Conservation (phyloP, 495 filamentous ascomycete species). For the Trichoderma orchidacearum region DNA sequence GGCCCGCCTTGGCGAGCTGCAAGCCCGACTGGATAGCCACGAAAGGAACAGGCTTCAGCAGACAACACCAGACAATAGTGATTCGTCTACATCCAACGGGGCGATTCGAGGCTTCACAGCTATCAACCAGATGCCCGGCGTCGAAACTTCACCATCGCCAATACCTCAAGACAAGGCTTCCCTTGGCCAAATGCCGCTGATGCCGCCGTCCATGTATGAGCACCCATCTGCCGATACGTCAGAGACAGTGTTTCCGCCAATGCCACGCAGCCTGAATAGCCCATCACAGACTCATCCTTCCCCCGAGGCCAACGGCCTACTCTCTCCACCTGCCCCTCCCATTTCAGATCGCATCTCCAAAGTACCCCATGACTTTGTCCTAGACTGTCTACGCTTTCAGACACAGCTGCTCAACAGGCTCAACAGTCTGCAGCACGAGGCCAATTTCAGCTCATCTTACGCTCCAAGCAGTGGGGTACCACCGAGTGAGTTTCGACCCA, state of each 20-base stretch:
- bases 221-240: background rate
- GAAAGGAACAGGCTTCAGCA: background rate
- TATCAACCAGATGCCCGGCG: background rate
- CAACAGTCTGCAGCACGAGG: background rate
- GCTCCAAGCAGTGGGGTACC: background rate
- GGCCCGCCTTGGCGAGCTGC: constrained; percentile 1
- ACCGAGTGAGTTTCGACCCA: background rate
- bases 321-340: background rate
- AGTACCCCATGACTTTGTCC: background rate
- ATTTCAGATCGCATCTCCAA: background rate
- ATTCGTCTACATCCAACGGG: background rate
- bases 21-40: constrained; percentile 1
- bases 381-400: constrained; percentile 3
- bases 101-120: background rate
- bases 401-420: background rate
- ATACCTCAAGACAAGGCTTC: background rate
- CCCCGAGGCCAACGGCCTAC: background rate
- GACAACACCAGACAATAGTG: background rate
- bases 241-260: background rate
- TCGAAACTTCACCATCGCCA: background rate
- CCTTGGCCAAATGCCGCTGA: background rate
- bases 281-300: background rate
- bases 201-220: background rate
- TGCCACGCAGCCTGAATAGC: background rate
- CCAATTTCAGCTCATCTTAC: background rate